Conservation (phyloP, 2,329 filamentous ascomycete species). For the Chaetothyriales sp. region DNA sequence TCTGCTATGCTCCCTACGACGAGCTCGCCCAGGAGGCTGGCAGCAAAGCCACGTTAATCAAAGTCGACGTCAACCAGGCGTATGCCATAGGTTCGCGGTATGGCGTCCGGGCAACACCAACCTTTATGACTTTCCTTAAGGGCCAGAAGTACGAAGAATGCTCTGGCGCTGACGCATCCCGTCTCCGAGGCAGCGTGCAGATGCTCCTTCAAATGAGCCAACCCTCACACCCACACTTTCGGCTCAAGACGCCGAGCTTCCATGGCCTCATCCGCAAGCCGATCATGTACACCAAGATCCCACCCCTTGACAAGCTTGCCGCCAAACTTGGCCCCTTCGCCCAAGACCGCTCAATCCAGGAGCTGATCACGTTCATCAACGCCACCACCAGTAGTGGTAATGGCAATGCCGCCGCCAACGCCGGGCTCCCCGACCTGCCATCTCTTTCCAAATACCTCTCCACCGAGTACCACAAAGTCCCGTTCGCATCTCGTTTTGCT, state of each 20-base stretch:
- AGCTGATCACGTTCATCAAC: conserved; percentile 57
- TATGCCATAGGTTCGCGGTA: conserved; percentile 51
- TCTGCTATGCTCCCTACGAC: conserved; percentile 68
- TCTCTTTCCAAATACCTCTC: conserved; percentile 49
- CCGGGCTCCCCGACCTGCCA: conserved; percentile 55
- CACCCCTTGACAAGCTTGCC: conserved; percentile 67
- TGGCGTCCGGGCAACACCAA: conserved; percentile 62
- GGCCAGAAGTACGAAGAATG: conserved; percentile 65
- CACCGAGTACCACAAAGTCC: conserved; percentile 39
- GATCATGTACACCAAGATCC: conserved; percentile 62
- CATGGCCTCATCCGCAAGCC: conserved; percentile 48
- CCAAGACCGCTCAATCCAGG: conserved; percentile 44
- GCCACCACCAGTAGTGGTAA: conserved; percentile 17
- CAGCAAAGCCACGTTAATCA: conserved; percentile 52
- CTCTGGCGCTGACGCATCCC: conserved; percentile 56
- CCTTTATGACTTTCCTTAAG: conserved; percentile 70
- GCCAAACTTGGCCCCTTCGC: conserved; percentile 55
- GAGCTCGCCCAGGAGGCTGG: conserved; percentile 60
- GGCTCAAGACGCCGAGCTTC: conserved; percentile 55
- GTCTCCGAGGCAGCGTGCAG: conserved; percentile 56
- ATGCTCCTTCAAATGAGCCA: conserved; percentile 61
- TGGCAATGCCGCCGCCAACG: conserved; percentile 38
- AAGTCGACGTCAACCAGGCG: conserved; percentile 63
- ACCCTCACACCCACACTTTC: conserved; percentile 60
- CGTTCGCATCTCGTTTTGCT: conserved; percentile 56